Base-by-base conservation (phyloP, 1,284 basidiomycete species). In the Mycena sp. region DNA sequence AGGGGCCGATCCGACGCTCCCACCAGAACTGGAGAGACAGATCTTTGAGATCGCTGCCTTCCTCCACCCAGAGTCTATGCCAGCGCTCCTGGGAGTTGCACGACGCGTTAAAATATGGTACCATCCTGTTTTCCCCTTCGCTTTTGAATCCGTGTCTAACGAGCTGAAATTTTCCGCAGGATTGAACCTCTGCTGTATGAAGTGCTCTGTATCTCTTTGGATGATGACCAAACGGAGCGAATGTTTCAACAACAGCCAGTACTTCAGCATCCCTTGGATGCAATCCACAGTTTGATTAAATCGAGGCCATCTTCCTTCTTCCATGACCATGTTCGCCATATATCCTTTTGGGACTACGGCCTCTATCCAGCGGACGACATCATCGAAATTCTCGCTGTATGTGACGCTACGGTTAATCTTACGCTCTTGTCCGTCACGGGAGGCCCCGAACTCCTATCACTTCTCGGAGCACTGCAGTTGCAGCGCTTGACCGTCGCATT, bases 21-120 rank as follows among this genome's bases (percentile, higher is more conserved):
- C 53, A 14, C 19, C 17, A 21, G 45, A 29, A 4, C 25, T 57
- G 7, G 55, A 57, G 37, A 23, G 25, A 19, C 30, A 48, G 19
- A 48, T 56, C 6, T 55, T 55, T n/a, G 53, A 55, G 38, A 35
- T 41, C 32, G 35, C 54, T 12, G 54, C 54, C 23, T 21, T 37
- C 29, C 9, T 48, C 6, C 43, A 57, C 12, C 55, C 55, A 16
- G 25, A 46, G 26, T 48, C 25, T 12, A 40, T 28, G 3, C 35
- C 17, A 37, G 12, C 9, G 25, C 35, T 57, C 6, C 23, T 48
- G n/a, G 44, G 29, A 1, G 45, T 57, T 6, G 55, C 55, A 1
- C 54, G 26, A 7, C 54, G 54, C 19, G 53, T 57, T 7, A 23
- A 16, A 35, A 28, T 29, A n/a, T 57, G 54, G 54, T 57, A n/a